phyloP scores from a whole-genome alignment of 192 early-diverging fungal genomes.

The Chytriomyces confervae region DNA sequence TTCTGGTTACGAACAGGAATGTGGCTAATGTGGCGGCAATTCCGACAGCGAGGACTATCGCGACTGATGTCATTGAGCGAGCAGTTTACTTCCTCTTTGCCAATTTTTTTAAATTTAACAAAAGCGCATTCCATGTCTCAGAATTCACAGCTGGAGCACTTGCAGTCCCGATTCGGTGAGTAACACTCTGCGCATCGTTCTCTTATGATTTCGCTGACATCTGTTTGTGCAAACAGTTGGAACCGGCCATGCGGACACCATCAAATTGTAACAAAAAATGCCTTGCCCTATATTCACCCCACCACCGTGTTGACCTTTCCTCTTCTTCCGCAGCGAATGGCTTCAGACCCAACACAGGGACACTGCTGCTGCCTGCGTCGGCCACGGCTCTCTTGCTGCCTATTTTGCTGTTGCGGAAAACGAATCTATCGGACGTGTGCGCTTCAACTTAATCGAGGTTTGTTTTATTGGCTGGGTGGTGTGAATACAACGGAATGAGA shows the following conservation, averaged over 20 bases:
- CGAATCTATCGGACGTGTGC: constrained; percentile 76
- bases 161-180: constrained; percentile 12
- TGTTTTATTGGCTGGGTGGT: neutral
- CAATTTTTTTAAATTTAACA: too few relatives aligned
- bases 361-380: constrained; percentile 76
- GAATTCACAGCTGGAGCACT: constrained; percentile 20
- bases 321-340: constrained; percentile 73
- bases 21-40: neutral
- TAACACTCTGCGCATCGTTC: neutral
- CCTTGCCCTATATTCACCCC: neutral
- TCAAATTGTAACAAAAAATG: constrained; percentile 69
- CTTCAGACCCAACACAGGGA: constrained; percentile 84
- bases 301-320: neutral
- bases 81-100: too few relatives aligned
- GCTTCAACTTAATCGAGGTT: constrained; percentile 78
- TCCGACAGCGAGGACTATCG: neutral
- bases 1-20: neutral
- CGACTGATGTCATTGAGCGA: too few relatives aligned
- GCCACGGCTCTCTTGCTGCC: constrained; percentile 78
- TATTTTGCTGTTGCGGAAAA: constrained; percentile 88
- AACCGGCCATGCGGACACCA: constrained; percentile 91
- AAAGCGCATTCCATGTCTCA: neutral
- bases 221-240: constrained; percentile 65
- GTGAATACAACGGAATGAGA: neutral
- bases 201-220: neutral